Evolutionary conservation across 2,329 filamentous ascomycete genomes (phyloP).

Genomic region (Sporothrix variecibatus): DNA sequence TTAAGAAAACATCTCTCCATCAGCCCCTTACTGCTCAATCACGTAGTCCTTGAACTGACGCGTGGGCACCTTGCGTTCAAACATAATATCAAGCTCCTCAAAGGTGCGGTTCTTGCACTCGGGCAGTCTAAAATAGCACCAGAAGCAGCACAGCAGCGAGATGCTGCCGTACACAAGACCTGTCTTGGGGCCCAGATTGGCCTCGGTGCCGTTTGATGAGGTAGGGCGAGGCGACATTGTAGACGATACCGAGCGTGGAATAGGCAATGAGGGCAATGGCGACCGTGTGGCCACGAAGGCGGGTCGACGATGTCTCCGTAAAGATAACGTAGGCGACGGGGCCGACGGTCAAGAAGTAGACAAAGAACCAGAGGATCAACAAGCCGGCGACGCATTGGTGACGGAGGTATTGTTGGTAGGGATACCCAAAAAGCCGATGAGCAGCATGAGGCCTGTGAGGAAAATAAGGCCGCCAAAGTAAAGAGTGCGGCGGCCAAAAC

Average conservation of each 20-base stretch:
- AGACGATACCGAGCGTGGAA: slow-evolving; percentile 42
- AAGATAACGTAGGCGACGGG: slow-evolving; percentile 45
- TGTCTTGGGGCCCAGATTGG: slow-evolving; percentile 41
- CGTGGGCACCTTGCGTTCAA: slow-evolving; percentile 32
- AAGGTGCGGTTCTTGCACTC: slow-evolving; percentile 49
- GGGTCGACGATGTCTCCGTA: slow-evolving; percentile 42
- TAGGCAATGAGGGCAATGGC: slow-evolving; percentile 44
- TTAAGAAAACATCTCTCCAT: background rate
- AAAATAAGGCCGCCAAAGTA: slow-evolving; percentile 38
- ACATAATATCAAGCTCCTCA: slow-evolving; percentile 52
- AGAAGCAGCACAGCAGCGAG: slow-evolving; percentile 35
- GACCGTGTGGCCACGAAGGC: slow-evolving; percentile 43
- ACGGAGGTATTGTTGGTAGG: slow-evolving; percentile 42
- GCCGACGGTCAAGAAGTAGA: slow-evolving; percentile 45
- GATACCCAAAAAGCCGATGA: slow-evolving; percentile 46
- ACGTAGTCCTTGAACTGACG: slow-evolving; percentile 30
- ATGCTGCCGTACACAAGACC: slow-evolving; percentile 43
- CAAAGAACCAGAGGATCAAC: slow-evolving; percentile 43
- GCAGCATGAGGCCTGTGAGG: slow-evolving; percentile 38
- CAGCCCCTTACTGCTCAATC: background rate
- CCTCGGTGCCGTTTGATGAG: slow-evolving; percentile 31
- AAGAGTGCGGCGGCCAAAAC: slow-evolving; percentile 38
- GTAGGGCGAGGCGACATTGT: slow-evolving; percentile 43
- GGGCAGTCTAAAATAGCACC: slow-evolving; percentile 49
- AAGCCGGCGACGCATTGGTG: slow-evolving; percentile 40